These are phyloP conservation scores for Ophiostoma sp. DNA, from an alignment of 2,329 filamentous ascomycete species.

Conservation along the genomic window DNA sequence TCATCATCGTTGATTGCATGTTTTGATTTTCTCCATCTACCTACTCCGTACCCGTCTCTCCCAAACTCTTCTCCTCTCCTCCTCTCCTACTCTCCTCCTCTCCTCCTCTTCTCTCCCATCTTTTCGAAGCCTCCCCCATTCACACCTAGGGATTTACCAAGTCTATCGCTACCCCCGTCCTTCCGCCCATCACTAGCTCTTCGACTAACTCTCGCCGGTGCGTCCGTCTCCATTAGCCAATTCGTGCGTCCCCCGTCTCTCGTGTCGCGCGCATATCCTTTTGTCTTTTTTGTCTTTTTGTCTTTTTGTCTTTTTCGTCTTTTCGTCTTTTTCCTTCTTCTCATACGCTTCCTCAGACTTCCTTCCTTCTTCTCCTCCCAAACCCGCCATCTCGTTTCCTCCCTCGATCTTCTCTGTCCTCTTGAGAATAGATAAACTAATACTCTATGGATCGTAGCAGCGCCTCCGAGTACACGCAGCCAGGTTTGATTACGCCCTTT, in stretches of 20 bases:
- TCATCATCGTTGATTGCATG: background rate
- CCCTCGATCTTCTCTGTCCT: constrained; percentile 20
- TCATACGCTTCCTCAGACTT: background rate
- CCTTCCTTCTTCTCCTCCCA: background rate
- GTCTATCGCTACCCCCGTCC: constrained; percentile 5
- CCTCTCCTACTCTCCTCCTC: background rate
- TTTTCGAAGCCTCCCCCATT: constrained; percentile 10
- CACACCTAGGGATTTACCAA: background rate
- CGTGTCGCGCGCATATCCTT: constrained; percentile 13
- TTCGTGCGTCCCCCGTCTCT: constrained; percentile 8
- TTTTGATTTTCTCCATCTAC: background rate
- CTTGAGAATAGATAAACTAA: constrained; percentile 23
- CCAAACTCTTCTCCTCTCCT: background rate
- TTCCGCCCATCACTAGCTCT: constrained; percentile 11
- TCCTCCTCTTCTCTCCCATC: background rate
- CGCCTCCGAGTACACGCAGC: constrained; percentile 74
- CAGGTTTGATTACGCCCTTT: constrained; percentile 77
- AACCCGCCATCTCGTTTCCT: background rate
- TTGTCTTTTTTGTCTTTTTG: background rate
- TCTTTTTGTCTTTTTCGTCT: background rate
- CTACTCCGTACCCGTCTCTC: constrained; percentile 11
- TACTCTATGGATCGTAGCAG: constrained; percentile 51
- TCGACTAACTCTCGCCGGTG: constrained; percentile 13
- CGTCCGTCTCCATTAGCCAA: constrained; percentile 13
- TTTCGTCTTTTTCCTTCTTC: background rate